Percentiles rank a stretch among this genome's conserved stretches.
These are phyloP conservation scores for Vairimorpha apis DNA, from an alignment of 371 early-diverging fungal species.

Conservation along the genomic window DNA sequence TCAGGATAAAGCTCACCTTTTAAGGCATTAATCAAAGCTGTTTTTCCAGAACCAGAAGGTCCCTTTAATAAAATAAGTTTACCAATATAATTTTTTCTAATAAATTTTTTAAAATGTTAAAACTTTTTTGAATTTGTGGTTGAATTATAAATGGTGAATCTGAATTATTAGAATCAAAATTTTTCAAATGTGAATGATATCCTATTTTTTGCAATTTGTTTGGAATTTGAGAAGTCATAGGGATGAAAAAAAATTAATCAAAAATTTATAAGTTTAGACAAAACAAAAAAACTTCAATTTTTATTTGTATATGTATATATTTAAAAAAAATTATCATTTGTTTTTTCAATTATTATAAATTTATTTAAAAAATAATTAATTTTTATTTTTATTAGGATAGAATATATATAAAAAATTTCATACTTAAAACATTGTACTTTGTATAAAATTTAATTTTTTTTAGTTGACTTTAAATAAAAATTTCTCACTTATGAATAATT, in stretches of 20 bases:
- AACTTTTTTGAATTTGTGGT: constrained; percentile 85
- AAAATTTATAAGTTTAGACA: neutral
- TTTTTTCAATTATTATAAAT: too few relatives aligned
- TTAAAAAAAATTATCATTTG: too few relatives aligned
- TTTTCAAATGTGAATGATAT: constrained; percentile 88
- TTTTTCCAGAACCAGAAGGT: constrained; percentile 81
- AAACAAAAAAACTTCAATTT: constrained; percentile 15
- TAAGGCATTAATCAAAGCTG: constrained; percentile 72
- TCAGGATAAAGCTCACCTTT: constrained; percentile 69
- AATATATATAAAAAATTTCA: too few relatives aligned
- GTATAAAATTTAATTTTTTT: too few relatives aligned
- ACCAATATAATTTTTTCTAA: constrained; percentile 69
- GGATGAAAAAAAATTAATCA: constrained; percentile 20
- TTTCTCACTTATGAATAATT: too few relatives aligned
- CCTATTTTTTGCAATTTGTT: constrained; percentile 64
- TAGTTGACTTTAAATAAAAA: too few relatives aligned
- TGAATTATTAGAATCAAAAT: too few relatives aligned
- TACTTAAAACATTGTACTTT: too few relatives aligned
- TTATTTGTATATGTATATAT: too few relatives aligned
- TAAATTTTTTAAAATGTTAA: constrained; percentile 70
- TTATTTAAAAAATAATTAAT: too few relatives aligned
- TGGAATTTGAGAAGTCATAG: constrained; percentile 26
- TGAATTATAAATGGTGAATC: too few relatives aligned
- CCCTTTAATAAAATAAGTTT: constrained; percentile 87
- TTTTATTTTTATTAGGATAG: too few relatives aligned